Percentiles rank a stretch among this genome's conserved stretches.
Conservation (phyloP, 2,329 filamentous ascomycete genomes). For the Clonostachys byssicola region DNA sequence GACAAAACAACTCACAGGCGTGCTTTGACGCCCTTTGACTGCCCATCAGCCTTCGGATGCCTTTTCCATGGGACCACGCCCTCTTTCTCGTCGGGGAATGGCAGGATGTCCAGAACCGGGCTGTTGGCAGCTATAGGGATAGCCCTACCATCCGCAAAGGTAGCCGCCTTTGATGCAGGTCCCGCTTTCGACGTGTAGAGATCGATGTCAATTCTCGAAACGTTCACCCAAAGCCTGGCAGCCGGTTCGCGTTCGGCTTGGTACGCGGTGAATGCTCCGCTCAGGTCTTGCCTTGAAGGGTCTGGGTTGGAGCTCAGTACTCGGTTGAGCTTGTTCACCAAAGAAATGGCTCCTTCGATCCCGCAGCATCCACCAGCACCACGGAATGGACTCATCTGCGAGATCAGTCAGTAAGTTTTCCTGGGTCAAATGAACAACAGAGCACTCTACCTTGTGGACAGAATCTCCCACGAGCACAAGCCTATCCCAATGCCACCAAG, state of each 20-base stretch:
- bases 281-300: not conserved
- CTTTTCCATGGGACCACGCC: not conserved
- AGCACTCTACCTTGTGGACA: not conserved
- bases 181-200: not conserved
- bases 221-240: not conserved
- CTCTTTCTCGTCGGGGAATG: not conserved
- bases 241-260: not conserved
- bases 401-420: not conserved
- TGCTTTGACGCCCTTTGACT: not conserved
- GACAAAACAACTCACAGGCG: conserved; percentile 5
- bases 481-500: not conserved
- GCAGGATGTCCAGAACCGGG: not conserved
- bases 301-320: not conserved
- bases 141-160: not conserved
- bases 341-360: not conserved
- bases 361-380: not conserved
- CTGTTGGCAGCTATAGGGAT: not conserved
- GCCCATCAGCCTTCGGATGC: not conserved
- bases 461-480: not conserved
- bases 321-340: not conserved
- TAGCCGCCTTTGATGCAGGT: not conserved
- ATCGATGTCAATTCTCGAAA: not conserved
- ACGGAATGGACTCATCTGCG: not conserved
- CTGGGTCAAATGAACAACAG: not conserved
- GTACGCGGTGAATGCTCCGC: not conserved